Base-by-base conservation (phyloP, 2,329 filamentous ascomycete genomes). In the Fusarium mexicanum region DNA sequence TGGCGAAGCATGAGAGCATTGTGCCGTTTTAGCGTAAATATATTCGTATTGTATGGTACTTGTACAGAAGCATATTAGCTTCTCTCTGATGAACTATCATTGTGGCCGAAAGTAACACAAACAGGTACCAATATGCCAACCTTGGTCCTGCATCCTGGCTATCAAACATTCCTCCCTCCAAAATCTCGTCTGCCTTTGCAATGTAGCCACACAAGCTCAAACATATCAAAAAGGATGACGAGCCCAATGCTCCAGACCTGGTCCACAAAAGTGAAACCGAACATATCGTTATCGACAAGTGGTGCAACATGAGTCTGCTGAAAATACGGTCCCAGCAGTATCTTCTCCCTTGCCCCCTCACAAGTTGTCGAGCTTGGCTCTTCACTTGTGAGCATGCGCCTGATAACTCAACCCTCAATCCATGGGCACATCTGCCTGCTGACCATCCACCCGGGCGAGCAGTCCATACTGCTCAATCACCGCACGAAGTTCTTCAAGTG, bases 141-240 rank as follows among this genome's bases (percentile, higher is more conserved):
- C 13, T 26, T 53, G 50, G 33, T 24, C n/a, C n/a, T 53, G 31
- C 7, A 6, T 26, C 18, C 50, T 37, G n/a, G 3, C 13, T 16
- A 26, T 12, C n/a, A 37, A 37, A 26, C 33, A 22, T 37, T 24
- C 7, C 9, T 22, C 6, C 33, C n/a, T 37, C n/a, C 14, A 11
- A 26, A 35, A 22, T 5, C 31, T 22, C n/a, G 2, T 16, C 7
- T 20, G 2, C 18, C 9, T 3, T 20, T 22, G 18, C 3, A 8
- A 22, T 0, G 33, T 2, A 26, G 33, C 2, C 18, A 5, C 0
- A 9, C 20, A 3, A 22, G 8, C 33, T 37, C 50, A 53, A 16
- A 22, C 50, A 53, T 5, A 5, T 10, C 13, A 53, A 20, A 20
- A 22, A 37, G 17, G 13, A 14, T 6, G 6, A 41, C 11, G 14